Evolutionary conservation across 495 filamentous ascomycete species (phyloP).

Genomic region (Hypomontagnella submonticulosa): DNA sequence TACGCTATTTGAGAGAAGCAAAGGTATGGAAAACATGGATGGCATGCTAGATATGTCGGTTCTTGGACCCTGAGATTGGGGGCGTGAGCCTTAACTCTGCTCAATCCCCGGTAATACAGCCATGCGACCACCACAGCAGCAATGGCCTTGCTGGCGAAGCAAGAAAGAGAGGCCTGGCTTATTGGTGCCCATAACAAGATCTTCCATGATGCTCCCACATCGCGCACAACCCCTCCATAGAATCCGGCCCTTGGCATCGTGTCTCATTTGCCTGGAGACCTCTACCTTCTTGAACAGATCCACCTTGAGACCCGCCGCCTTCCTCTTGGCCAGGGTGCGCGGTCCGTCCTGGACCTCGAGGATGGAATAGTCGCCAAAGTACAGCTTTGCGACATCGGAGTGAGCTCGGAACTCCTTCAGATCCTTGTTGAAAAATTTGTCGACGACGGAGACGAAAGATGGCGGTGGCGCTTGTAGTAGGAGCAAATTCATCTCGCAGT

Average conservation of each 20-base stretch:
- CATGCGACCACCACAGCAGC: constrained; percentile 64
- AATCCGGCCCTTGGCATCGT: constrained; percentile 27
- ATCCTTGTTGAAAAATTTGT: constrained; percentile 57
- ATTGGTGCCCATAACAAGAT: constrained; percentile 53
- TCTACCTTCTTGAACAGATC: constrained; percentile 57
- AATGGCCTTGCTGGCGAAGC: constrained; percentile 62
- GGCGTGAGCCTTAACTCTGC: not conserved
- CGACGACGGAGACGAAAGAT: constrained; percentile 59
- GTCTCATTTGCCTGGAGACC: constrained; percentile 27
- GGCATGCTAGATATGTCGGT: not conserved
- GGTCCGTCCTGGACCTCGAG: constrained; percentile 60
- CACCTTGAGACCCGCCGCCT: constrained; percentile 44
- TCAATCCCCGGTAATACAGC: constrained; percentile 48
- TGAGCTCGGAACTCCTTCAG: constrained; percentile 53
- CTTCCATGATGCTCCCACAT: constrained; percentile 73
- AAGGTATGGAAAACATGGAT: not conserved
- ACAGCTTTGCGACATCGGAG: constrained; percentile 59
- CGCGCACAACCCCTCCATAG: constrained; percentile 68
- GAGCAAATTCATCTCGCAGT: constrained; percentile 62
- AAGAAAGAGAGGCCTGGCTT: constrained; percentile 61
- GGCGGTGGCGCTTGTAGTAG: constrained; percentile 57
- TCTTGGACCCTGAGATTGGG: too few relatives aligned
- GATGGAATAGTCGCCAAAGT: constrained; percentile 61
- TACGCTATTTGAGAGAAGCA: too few relatives aligned
- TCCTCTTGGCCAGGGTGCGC: constrained; percentile 41